Percentiles rank a stretch among this genome's conserved stretches.
Evolutionary conservation across 139 green algal species (phyloP).

Genomic region (Klebsormidium nitens): DNA sequence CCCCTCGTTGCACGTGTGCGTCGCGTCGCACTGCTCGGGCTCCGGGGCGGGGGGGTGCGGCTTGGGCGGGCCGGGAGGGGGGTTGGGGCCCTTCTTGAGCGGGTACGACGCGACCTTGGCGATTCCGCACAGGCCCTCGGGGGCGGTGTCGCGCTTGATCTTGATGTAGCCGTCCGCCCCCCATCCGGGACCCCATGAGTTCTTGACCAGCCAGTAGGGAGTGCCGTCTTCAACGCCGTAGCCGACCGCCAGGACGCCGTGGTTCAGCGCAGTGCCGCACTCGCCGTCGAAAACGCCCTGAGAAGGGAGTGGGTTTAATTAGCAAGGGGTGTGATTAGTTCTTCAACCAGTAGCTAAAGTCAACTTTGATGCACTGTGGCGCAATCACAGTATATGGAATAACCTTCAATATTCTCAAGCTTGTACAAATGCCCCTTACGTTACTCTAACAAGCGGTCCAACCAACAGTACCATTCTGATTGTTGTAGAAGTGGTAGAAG

Average conservation of each 20-base stretch:
- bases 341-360: too few species aligned
- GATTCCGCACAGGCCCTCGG: constrained; percentile 83
- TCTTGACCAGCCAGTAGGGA: constrained; percentile 94
- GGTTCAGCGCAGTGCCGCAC: constrained; percentile 67
- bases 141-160: constrained; percentile 2
- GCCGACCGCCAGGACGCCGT: constrained; percentile 91
- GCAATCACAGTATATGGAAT: too few species aligned
- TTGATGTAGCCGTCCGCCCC: constrained; percentile 47
- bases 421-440: too few species aligned
- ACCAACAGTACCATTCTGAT: too few species aligned
- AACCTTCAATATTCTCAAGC: too few species aligned
- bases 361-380: too few species aligned
- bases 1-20: constrained; percentile 39
- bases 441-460: too few species aligned
- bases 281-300: constrained; percentile 35
- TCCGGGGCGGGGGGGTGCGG: constrained; percentile 24
- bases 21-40: constrained; percentile 68
- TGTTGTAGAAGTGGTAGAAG: too few species aligned
- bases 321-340: too few species aligned
- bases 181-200: constrained; percentile 86
- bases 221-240: constrained; percentile 62
- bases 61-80: constrained; percentile 38
- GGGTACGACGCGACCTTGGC: constrained; percentile 79
- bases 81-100: constrained; percentile 69
- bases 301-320: too few species aligned